Conservation (phyloP, 2,329 filamentous ascomycete genomes). For the Ophiostoma montium region DNA sequence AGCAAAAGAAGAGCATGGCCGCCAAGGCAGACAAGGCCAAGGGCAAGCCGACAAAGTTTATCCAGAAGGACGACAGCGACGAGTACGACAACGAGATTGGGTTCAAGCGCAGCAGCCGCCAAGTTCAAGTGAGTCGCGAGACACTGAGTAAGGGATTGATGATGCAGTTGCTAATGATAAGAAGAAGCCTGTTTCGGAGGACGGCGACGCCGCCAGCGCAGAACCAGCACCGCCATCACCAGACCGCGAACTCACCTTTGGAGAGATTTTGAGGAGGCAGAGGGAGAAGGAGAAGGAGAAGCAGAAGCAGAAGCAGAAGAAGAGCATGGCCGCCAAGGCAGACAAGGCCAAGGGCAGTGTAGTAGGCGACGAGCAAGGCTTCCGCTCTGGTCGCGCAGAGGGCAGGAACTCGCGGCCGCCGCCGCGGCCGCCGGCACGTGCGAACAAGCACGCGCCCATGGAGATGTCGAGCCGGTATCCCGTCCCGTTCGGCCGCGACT, state of each 20-base stretch:
- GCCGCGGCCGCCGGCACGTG: slow-evolving; percentile 19
- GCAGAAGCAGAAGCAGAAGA: slow-evolving; percentile 3
- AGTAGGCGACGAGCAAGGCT: too few relatives aligned
- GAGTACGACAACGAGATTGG: slow-evolving; percentile 2
- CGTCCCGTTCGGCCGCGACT: slow-evolving; percentile 64
- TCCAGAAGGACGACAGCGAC: slow-evolving; percentile 1
- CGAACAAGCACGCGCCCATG: slow-evolving; percentile 77
- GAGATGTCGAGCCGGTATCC: slow-evolving; percentile 71
- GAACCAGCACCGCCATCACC: slow-evolving; percentile 4
- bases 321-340: slow-evolving; percentile 2
- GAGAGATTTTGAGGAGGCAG: slow-evolving; percentile 8
- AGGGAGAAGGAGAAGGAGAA: slow-evolving; percentile 2
- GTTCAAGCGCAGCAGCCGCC: neutral
- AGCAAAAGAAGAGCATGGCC: slow-evolving; percentile 3
- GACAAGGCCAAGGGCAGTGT: slow-evolving; percentile 7
- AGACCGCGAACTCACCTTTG: slow-evolving; percentile 7
- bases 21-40: neutral
- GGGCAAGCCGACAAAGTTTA: slow-evolving; percentile 8
- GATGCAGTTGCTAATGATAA: too few relatives aligned
- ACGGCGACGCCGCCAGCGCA: neutral
- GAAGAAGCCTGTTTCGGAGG: neutral
- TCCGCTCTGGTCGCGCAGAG: neutral
- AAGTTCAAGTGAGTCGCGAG: slow-evolving; percentile 8
- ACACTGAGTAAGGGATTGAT: slow-evolving; percentile 19
- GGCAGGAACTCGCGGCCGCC: neutral